Conservation (phyloP, 2,329 filamentous ascomycete species). For the Fusarium sororula region DNA sequence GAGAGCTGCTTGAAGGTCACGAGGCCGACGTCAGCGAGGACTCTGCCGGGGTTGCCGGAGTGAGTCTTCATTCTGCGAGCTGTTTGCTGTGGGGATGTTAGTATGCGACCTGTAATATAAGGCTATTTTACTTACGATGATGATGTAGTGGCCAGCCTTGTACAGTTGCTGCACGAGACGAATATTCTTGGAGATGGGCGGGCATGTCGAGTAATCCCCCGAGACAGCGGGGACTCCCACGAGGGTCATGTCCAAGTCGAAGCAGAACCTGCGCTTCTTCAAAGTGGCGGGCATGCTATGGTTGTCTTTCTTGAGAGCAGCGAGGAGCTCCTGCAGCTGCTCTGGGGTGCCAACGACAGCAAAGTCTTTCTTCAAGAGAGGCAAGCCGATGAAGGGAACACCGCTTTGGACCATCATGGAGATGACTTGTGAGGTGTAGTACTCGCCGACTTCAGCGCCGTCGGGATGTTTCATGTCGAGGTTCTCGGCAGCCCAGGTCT, state of each 20-base stretch:
- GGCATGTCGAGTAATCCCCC: background rate
- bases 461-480: background rate
- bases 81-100: background rate
- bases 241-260: background rate
- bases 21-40: background rate
- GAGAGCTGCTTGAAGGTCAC: background rate
- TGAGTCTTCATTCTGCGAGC: background rate
- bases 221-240: background rate
- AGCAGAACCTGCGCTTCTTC: background rate
- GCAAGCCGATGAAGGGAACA: background rate
- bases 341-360: background rate
- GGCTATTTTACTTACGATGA: background rate
- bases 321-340: background rate
- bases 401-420: background rate
- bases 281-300: background rate
- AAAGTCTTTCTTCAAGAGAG: background rate
- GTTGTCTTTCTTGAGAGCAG: background rate
- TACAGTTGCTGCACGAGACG: background rate
- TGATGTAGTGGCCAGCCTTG: background rate
- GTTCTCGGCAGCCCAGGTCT: background rate
- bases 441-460: background rate
- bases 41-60: background rate
- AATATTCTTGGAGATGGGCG: background rate
- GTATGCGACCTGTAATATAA: background rate
- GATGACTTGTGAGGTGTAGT: background rate